Evolutionary conservation across 2,329 filamentous ascomycete species (phyloP), one percentile per base, ranked within the genome.

Genomic region (Scedosporium minutisporum): DNA sequence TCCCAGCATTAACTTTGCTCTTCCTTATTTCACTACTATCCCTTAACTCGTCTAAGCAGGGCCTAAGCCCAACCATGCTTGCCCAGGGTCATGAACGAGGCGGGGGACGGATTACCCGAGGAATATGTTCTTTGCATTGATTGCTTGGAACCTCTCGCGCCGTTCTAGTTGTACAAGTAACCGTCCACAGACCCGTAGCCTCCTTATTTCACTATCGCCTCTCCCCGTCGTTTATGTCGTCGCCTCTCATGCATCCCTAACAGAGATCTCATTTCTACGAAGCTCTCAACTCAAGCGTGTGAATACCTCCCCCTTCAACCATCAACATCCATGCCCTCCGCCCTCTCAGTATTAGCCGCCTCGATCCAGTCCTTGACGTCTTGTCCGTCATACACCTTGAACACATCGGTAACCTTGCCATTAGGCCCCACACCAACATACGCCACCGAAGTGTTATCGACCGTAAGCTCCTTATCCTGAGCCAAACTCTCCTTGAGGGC

Each of bases 381-480:
- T 73, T 91, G 87, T 14, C 92, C 93, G 74, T 99, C 95, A 71
- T 90, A 95, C 67, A 96, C 81, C 80, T 90, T 91, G 79, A 97
- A 97, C 66, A 85, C 84, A 81, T 97, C 90, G 6, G 64, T 63
- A n/a, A 66, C 63, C 73, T 79, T 80, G 62, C 78, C 78, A 6
- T 78, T 77, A 65, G 77, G 76, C 66, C 75, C 77, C 58, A 83
- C 78, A 9, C 93, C 93, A 23, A 93, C 90, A 65, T 97, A 82
- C 44, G 90, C 93, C 62, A 99, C 85, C 69, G 91, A 96, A 62
- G 93, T 96, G 79, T 99, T 99, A 75, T 97, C 95, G 48, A 97
- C 86, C 62, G 93, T 97, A 74, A 99, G 80, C 82, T 97, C 93
- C 81, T 96, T 96, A 78, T 99, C 95, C 83, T 97, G 93, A 63